A percentile compares a stretch with the other conserved stretches of the same genome.
These are phyloP conservation scores for Aspergillus sergii DNA, from an alignment of 2,329 filamentous ascomycete genomes.

Conservation along the genomic window DNA sequence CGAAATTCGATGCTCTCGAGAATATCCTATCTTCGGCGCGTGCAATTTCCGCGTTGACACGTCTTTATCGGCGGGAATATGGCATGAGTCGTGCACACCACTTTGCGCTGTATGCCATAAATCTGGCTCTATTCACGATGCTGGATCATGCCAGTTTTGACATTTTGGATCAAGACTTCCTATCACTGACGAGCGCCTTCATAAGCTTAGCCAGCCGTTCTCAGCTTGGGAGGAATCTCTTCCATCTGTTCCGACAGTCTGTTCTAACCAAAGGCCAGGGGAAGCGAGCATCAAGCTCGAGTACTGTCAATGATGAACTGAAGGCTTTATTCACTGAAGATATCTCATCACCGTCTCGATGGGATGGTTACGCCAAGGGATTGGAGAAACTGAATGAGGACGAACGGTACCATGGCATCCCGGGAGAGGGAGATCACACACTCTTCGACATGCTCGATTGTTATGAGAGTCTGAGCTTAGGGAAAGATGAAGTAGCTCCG, in stretches of 20 bases:
- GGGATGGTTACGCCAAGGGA: slow-evolving; percentile 37
- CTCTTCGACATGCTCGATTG: slow-evolving; percentile 43
- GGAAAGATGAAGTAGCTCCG: slow-evolving; percentile 33
- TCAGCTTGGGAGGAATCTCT: slow-evolving; percentile 35
- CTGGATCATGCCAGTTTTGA: slow-evolving; percentile 33
- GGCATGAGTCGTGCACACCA: slow-evolving; percentile 39
- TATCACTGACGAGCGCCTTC: slow-evolving; percentile 38
- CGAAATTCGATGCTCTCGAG: slow-evolving; percentile 25
- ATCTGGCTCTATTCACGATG: slow-evolving; percentile 40
- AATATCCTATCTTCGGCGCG: slow-evolving; percentile 35
- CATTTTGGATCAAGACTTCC: slow-evolving; percentile 38
- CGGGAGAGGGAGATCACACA: slow-evolving; percentile 13
- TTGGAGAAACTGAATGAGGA: slow-evolving; percentile 38
- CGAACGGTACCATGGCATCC: slow-evolving; percentile 33
- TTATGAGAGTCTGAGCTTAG: slow-evolving; percentile 42
- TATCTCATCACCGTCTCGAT: slow-evolving; percentile 18
- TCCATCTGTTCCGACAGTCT: slow-evolving; percentile 39
- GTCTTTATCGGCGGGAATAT: slow-evolving; percentile 36
- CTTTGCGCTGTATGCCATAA: slow-evolving; percentile 43
- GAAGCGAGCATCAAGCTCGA: slow-evolving; percentile 26
- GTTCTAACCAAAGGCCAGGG: slow-evolving; percentile 36
- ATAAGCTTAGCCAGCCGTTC: slow-evolving; percentile 38
- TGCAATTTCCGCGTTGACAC: slow-evolving; percentile 32
- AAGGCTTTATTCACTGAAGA: slow-evolving; percentile 37
- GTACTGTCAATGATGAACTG: slow-evolving; percentile 31